A percentile compares a stretch with the other conserved stretches of the same genome.
phyloP scores from a whole-genome alignment of 495 filamentous ascomycete genomes.

The Halenospora varia region DNA sequence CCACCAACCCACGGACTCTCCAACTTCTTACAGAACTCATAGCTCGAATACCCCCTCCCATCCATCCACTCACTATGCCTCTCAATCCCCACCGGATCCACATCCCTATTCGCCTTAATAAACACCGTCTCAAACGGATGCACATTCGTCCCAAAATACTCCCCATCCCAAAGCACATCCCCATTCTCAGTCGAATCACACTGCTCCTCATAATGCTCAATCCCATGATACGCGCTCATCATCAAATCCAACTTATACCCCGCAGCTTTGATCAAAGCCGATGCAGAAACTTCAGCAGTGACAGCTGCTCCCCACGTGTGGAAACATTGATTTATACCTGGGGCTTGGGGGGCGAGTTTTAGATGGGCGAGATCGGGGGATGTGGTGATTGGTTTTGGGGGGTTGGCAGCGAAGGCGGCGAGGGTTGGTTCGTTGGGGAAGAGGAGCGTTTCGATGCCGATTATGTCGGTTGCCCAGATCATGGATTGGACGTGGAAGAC shows the following conservation, averaged over 20 bases:
- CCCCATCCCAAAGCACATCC: conserved; percentile 13
- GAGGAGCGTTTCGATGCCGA: conserved; percentile 31
- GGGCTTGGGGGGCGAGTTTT: conserved; percentile 2
- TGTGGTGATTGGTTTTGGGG: not conserved
- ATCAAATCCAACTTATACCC: conserved; percentile 33
- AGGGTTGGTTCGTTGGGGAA: conserved; percentile 6
- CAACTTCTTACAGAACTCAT: conserved; percentile 15
- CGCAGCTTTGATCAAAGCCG: conserved; percentile 20
- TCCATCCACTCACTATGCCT: conserved; percentile 24
- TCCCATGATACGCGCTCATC: conserved; percentile 21
- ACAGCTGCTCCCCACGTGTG: conserved; percentile 18
- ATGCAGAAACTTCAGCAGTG: conserved; percentile 26
- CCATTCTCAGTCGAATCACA: conserved; percentile 2
- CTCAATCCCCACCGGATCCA: conserved; percentile 20
- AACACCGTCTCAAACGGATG: conserved; percentile 35
- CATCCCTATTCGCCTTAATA: conserved; percentile 24
- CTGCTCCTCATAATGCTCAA: not conserved
- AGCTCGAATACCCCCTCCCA: conserved; percentile 20
- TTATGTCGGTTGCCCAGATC: conserved; percentile 34
- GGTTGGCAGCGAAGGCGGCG: not conserved
- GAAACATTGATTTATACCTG: conserved; percentile 25
- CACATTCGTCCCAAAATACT: conserved; percentile 22
- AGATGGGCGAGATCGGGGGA: not conserved
- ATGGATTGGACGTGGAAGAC: conserved; percentile 32
- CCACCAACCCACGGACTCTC: no score